phyloP scores from a whole-genome alignment of 2,329 filamentous ascomycete species.

The Hypomyces rosellus region DNA sequence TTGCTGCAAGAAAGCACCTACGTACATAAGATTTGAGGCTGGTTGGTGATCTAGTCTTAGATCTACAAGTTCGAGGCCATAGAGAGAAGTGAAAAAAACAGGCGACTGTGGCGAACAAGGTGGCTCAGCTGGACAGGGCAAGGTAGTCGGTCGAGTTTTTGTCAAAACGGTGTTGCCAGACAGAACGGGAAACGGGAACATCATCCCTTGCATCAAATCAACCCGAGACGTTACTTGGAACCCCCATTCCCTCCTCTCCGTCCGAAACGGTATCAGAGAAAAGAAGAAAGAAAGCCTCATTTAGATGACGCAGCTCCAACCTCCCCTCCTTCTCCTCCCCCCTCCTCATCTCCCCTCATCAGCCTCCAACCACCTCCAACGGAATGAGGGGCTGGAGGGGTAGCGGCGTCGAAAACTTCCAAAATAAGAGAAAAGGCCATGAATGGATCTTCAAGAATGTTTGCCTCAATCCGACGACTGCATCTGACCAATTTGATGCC shows the following conservation, averaged over 20 bases:
- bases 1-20: not conserved
- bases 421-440: too few relatives aligned
- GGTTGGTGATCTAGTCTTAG: not conserved
- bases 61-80: not conserved
- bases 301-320: not conserved
- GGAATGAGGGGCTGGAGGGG: too few relatives aligned
- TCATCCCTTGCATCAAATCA: too few relatives aligned
- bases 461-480: too few relatives aligned
- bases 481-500: too few relatives aligned
- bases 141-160: not conserved
- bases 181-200: too few relatives aligned
- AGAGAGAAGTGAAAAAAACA: not conserved
- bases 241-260: not conserved
- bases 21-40: not conserved
- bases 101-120: not conserved
- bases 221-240: too few relatives aligned
- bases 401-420: too few relatives aligned
- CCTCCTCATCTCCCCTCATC: not conserved
- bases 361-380: too few relatives aligned
- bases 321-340: too few relatives aligned
- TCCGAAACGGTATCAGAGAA: conserved; percentile 2
- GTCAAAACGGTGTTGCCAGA: too few relatives aligned
- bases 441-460: too few relatives aligned
- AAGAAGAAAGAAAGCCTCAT: conserved; percentile 3
- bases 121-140: conserved; percentile 3